Evolutionary conservation across 2,329 filamentous ascomycete genomes (phyloP).

Genomic region (Hymenoscyphus linearis): DNA sequence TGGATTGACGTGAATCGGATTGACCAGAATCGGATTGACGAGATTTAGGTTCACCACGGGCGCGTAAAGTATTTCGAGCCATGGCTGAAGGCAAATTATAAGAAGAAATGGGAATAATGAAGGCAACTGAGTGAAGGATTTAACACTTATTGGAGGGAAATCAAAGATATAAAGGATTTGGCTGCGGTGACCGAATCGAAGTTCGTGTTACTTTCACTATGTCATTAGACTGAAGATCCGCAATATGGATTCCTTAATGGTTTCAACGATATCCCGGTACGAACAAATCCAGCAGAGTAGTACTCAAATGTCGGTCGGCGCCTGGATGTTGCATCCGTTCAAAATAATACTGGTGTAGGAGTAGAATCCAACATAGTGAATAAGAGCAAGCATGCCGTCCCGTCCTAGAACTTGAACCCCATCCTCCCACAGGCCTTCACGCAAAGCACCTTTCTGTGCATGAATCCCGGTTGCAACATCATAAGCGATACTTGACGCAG

Average conservation of each 20-base stretch:
- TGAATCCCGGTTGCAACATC: not conserved
- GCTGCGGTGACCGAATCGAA: not conserved
- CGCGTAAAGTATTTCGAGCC: not conserved
- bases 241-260: not conserved
- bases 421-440: not conserved
- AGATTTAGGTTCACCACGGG: not conserved
- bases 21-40: not conserved
- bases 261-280: not conserved
- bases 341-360: not conserved
- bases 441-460: not conserved
- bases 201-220: not conserved
- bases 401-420: not conserved
- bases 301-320: not conserved
- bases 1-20: not conserved
- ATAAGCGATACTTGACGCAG: not conserved
- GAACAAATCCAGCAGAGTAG: not conserved
- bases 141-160: not conserved
- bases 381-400: conserved; percentile 1
- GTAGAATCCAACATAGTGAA: conserved; percentile 1
- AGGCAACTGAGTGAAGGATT: not conserved
- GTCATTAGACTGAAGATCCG: not conserved
- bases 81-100: not conserved
- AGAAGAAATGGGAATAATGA: not conserved
- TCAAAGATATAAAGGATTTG: not conserved
- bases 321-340: not conserved